These are phyloP conservation scores for Dioszegia aurantiaca DNA, from an alignment of 768 basidiomycete genomes.

Conservation along the genomic window DNA sequence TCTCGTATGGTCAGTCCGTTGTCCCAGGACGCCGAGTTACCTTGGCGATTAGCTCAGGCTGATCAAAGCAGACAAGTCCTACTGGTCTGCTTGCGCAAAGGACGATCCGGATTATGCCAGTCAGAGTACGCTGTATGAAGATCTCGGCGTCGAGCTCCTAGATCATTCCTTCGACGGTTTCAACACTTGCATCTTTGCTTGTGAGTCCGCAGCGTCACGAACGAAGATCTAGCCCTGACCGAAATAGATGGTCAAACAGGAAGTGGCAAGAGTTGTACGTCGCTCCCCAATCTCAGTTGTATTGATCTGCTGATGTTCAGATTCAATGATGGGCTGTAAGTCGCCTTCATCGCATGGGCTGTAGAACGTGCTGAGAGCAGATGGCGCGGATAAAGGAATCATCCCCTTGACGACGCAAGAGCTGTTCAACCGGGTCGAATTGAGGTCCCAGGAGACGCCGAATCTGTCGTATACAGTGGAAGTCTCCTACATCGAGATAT, in stretches of 20 bases:
- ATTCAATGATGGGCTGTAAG: conserved; percentile 56
- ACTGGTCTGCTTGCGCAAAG: conserved; percentile 89
- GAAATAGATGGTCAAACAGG: conserved; percentile 50
- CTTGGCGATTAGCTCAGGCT: no score
- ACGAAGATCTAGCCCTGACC: conserved; percentile 7
- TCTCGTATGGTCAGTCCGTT: conserved; percentile 62
- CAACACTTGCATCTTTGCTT: conserved; percentile 98
- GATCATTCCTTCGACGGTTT: conserved; percentile 95
- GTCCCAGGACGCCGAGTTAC: no score
- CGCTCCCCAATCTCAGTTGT: neutral
- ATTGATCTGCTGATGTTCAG: conserved; percentile 22
- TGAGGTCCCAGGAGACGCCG: conserved; percentile 63
- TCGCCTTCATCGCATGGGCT: neutral
- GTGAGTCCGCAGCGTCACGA: conserved; percentile 61
- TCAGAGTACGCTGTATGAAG: conserved; percentile 90
- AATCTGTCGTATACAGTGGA: conserved; percentile 84
- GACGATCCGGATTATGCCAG: conserved; percentile 89
- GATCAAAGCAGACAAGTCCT: conserved; percentile 70
- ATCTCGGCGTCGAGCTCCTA: conserved; percentile 87
- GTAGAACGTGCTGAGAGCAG: conserved; percentile 53
- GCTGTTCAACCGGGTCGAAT: conserved; percentile 76
- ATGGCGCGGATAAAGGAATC: conserved; percentile 93
- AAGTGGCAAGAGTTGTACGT: conserved; percentile 48
- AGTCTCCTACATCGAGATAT: conserved; percentile 90
- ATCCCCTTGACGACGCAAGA: conserved; percentile 94